Percentiles rank a stretch among this genome's conserved stretches.
phyloP scores from a whole-genome alignment of 2,329 filamentous ascomycete genomes.

The Zymoseptoria ardabiliae region DNA sequence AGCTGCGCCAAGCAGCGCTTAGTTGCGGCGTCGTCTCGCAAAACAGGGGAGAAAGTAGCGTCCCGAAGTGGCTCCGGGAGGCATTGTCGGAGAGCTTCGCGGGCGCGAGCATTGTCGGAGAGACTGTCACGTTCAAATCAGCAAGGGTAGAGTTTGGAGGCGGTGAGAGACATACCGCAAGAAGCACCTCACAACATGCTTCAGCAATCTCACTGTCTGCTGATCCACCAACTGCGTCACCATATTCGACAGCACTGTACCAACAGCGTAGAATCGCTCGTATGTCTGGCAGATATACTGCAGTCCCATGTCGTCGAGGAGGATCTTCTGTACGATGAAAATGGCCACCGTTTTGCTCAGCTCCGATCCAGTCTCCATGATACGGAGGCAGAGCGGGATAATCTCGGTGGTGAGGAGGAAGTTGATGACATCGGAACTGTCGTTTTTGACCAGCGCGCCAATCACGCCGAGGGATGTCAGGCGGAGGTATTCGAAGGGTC shows the following conservation, averaged over 20 bases:
- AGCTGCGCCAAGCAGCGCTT: constrained; percentile 97
- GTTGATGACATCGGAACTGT: constrained; percentile 97
- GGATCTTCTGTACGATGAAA: constrained; percentile 98
- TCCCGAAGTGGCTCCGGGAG: constrained; percentile 97
- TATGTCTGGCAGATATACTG: constrained; percentile 99
- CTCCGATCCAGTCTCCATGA: constrained; percentile 98
- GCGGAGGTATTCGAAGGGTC: constrained; percentile 94
- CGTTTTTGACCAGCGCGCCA: constrained; percentile 95
- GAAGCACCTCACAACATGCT: constrained; percentile 97
- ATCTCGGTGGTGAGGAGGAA: constrained; percentile 98
- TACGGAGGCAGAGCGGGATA: constrained; percentile 91
- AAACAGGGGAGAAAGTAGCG: constrained; percentile 91
- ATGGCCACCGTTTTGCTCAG: constrained; percentile 98
- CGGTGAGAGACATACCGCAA: constrained; percentile 59
- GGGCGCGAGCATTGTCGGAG: constrained; percentile 90
- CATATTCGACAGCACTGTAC: constrained; percentile 97
- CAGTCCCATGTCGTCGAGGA: constrained; percentile 90
- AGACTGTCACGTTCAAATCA: constrained; percentile 49
- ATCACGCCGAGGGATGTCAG: constrained; percentile 95
- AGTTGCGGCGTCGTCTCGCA: constrained; percentile 92
- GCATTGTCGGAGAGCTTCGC: constrained; percentile 90
- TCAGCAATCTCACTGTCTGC: constrained; percentile 88
- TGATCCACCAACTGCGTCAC: constrained; percentile 95
- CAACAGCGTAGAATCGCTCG: constrained; percentile 95
- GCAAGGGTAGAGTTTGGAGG: background rate